Evolutionary conservation across 352 stramenopile genomes (phyloP).

Genomic region (Phytopythium montanum): DNA sequence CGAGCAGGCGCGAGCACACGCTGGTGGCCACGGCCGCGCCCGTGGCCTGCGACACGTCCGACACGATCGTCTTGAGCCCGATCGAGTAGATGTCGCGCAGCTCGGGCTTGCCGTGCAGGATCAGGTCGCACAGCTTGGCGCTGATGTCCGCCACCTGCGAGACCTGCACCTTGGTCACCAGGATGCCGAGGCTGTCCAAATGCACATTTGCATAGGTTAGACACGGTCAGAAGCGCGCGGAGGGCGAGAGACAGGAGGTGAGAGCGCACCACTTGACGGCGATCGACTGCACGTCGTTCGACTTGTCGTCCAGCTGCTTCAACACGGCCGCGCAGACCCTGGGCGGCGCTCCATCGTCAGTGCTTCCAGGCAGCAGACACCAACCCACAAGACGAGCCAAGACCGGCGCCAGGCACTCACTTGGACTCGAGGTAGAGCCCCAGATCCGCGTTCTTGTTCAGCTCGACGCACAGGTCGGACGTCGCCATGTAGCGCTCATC

Average conservation of each 20-base stretch:
- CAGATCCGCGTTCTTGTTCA: conserved; percentile 92
- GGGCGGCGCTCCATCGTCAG: background rate
- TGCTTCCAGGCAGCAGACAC: background rate
- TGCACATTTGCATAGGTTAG: background rate
- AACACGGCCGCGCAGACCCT: conserved; percentile 96
- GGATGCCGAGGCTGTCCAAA: conserved; percentile 90
- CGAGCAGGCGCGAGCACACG: conserved; percentile 65
- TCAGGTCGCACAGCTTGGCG: conserved; percentile 95
- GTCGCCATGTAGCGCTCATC: conserved; percentile 99
- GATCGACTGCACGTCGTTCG: conserved; percentile 98
- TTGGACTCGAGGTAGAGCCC: conserved; percentile 80
- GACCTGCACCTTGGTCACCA: conserved; percentile 97
- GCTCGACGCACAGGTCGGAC: conserved; percentile 95
- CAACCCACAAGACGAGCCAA: background rate
- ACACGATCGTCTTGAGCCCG: conserved; percentile 96
- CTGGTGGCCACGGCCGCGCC: conserved; percentile 80
- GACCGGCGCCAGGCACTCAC: conserved; percentile 27
- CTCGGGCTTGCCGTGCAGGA: conserved; percentile 95
- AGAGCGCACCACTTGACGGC: conserved; percentile 76
- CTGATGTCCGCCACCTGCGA: conserved; percentile 96
- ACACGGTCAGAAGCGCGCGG: too few relatives aligned
- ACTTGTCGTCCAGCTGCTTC: conserved; percentile 97
- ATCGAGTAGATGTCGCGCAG: conserved; percentile 99
- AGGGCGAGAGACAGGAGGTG: too few relatives aligned
- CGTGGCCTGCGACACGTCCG: conserved; percentile 91